A percentile compares a stretch with the other conserved stretches of the same genome.
Conservation (phyloP, 306 rosid genomes). For the Prinsepia uniflora region DNA sequence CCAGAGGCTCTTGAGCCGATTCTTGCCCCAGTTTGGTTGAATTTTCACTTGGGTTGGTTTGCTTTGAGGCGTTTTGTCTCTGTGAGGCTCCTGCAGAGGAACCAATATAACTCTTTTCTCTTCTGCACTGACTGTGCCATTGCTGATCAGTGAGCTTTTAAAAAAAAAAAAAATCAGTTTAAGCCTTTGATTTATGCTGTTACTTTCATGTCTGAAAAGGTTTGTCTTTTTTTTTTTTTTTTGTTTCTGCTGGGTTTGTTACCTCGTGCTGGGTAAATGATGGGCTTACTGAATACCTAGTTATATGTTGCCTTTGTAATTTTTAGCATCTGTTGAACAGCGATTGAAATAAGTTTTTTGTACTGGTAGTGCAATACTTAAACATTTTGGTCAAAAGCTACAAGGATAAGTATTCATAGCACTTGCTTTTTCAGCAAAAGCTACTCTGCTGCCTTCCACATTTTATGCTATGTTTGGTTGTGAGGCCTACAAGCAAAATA, state of each 20-base stretch:
- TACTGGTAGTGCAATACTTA: not conserved
- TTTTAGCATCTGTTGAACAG: not conserved
- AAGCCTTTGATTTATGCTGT: constrained; percentile 5
- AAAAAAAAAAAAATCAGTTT: no score
- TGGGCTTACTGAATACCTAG: not conserved
- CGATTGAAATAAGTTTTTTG: not conserved
- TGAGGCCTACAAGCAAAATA: constrained; percentile 11
- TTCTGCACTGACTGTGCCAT: not conserved
- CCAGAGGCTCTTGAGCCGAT: constrained; percentile 4
- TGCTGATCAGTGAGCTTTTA: constrained; percentile 13
- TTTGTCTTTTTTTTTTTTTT: not conserved
- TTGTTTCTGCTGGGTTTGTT: constrained; percentile 14
- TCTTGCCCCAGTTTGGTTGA: constrained; percentile 1
- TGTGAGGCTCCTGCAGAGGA: constrained; percentile 5
- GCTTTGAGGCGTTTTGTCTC: not conserved
- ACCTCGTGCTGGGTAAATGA: not conserved
- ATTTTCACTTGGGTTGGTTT: constrained; percentile 6
- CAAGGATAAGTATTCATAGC: not conserved
- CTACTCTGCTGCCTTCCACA: not conserved
- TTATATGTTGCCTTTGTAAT: not conserved
- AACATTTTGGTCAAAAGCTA: not conserved
- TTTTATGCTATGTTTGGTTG: constrained; percentile 20
- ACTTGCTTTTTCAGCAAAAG: not conserved
- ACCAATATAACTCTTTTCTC: not conserved
- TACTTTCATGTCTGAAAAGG: not conserved